A percentile compares a stretch with the other conserved stretches of the same genome.
Conservation (phyloP, 768 basidiomycete species). For the Antrodiella citrinella region DNA sequence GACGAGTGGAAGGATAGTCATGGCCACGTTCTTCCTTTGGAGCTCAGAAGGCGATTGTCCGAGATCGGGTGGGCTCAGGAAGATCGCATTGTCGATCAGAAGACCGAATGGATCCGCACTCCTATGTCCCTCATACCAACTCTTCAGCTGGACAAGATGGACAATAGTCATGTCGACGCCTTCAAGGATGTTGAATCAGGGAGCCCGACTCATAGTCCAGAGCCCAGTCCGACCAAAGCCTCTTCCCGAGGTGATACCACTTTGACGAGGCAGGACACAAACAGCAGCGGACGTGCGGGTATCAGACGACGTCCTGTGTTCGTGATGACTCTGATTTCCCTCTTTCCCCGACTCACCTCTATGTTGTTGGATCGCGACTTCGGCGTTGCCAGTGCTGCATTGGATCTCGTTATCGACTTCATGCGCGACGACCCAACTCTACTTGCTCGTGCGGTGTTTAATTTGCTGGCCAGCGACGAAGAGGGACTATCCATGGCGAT, state of each 20-base stretch:
- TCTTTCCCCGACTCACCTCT: constrained; percentile 46
- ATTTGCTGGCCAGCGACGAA: constrained; percentile 45
- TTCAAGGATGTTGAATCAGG: constrained; percentile 24
- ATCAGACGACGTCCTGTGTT: constrained; percentile 61
- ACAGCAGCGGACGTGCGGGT: constrained; percentile 33
- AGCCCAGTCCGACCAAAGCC: constrained; percentile 11
- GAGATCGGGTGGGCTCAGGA: constrained; percentile 75
- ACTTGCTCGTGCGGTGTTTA: constrained; percentile 55
- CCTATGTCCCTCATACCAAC: constrained; percentile 61
- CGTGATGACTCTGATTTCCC: constrained; percentile 46
- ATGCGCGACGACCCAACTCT: constrained; percentile 71
- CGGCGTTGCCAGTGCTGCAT: constrained; percentile 46
- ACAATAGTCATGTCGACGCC: background rate
- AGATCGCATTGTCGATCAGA: constrained; percentile 43
- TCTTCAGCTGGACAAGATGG: constrained; percentile 43
- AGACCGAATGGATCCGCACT: constrained; percentile 49
- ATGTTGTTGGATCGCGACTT: constrained; percentile 48
- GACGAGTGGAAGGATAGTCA: constrained; percentile 40
- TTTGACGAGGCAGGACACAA: constrained; percentile 51
- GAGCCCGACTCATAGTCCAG: constrained; percentile 17
- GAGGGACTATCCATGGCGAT: constrained; percentile 40
- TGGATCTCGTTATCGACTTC: constrained; percentile 48
- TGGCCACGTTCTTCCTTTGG: constrained; percentile 44
- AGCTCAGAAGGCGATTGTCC: constrained; percentile 54
- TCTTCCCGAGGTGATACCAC: constrained; percentile 10